phyloP scores from a whole-genome alignment of 768 basidiomycete species.

The Hysterangium stoloniferum region DNA sequence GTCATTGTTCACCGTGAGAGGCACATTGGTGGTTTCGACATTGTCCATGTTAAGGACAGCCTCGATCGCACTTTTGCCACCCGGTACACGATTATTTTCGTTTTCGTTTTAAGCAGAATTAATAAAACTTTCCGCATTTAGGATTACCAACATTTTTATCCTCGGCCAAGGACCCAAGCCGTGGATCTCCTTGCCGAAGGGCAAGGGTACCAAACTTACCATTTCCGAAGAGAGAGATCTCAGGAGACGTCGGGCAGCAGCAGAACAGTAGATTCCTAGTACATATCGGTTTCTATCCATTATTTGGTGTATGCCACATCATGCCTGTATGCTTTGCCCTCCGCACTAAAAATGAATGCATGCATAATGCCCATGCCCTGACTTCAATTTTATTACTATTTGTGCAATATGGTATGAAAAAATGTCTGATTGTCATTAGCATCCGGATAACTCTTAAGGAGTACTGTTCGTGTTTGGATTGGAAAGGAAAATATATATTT shows the following conservation, averaged over 20 bases:
- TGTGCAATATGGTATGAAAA: too few species aligned
- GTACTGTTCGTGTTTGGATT: too few species aligned
- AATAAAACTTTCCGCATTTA: conserved; percentile 23
- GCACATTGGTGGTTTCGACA: conserved; percentile 97
- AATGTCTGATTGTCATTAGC: too few species aligned
- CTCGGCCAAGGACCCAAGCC: conserved; percentile 94
- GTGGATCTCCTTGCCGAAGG: conserved; percentile 94
- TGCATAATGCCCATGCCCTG: conserved; percentile 3
- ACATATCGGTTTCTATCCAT: neutral
- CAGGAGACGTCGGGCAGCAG: conserved; percentile 71
- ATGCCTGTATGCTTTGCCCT: conserved; percentile 1
- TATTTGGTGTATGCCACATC: conserved; percentile 5
- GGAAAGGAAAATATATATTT: too few species aligned
- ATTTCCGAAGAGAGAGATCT: conserved; percentile 95
- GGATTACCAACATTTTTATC: conserved; percentile 96
- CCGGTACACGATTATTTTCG: conserved; percentile 48
- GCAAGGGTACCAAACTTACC: conserved; percentile 96
- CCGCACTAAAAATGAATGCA: conserved; percentile 4
- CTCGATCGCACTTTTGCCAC: conserved; percentile 96
- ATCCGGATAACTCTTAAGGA: too few species aligned
- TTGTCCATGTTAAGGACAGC: conserved; percentile 94
- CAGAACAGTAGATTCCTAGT: conserved; percentile 16
- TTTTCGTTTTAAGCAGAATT: neutral
- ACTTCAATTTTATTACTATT: too few species aligned
- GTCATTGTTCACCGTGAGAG: conserved; percentile 95